phyloP scores from a whole-genome alignment of 2,329 filamentous ascomycete species.

The Ophiostoma sp. region DNA sequence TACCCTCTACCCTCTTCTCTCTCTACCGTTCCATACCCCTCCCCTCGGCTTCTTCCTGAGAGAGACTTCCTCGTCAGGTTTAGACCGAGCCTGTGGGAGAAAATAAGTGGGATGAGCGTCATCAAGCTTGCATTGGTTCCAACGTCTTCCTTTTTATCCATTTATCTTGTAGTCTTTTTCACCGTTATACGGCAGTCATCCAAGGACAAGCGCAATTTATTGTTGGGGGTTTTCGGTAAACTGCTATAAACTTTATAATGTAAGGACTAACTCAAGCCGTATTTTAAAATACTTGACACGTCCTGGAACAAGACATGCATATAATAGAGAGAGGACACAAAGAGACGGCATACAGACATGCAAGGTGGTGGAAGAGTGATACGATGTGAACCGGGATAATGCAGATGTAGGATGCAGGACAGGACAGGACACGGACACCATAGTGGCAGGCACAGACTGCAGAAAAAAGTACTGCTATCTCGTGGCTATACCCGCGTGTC shows the following conservation, averaged over 20 bases:
- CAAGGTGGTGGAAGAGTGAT: background rate
- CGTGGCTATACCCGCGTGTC: background rate
- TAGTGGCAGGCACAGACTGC: background rate
- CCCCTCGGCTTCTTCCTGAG: background rate
- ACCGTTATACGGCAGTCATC: background rate
- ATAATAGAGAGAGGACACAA: background rate
- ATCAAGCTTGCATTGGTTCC: conserved; percentile 12
- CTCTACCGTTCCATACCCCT: background rate
- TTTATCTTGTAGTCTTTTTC: background rate
- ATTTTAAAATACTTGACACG: background rate
- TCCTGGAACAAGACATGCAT: background rate
- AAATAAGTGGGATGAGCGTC: conserved; percentile 18
- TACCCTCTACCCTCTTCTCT: background rate
- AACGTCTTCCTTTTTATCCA: conserved; percentile 5
- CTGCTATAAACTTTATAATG: background rate
- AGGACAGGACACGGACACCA: background rate
- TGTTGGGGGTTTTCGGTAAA: background rate
- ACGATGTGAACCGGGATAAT: background rate
- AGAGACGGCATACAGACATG: background rate
- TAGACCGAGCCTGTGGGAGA: conserved; percentile 16
- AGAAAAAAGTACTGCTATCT: background rate
- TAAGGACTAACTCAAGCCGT: no score
- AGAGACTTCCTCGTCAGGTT: conserved; percentile 9
- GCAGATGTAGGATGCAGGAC: background rate
- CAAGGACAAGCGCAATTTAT: background rate